Evolutionary conservation across 805 yeast genomes (phyloP), one percentile per base, ranked within the genome.

Genomic region (Metschnikowia noctiluminum): DNA sequence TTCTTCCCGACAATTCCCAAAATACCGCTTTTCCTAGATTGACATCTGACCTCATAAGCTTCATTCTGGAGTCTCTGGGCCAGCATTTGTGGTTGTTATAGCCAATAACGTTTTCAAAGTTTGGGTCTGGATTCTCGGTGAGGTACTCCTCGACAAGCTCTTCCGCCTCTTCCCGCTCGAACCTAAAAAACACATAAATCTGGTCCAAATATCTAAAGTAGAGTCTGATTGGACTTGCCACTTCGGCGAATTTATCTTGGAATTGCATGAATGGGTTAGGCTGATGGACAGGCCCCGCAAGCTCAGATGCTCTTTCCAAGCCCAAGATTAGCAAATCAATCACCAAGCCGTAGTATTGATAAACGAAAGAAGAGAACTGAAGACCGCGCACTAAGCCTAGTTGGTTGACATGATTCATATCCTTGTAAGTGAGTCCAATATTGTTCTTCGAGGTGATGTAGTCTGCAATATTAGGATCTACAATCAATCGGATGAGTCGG

Each of bases 51-150:
- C 97, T 76, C 82, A 91, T 84, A 43, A 94, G 68, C 55, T 89
- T 80, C 98, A 94, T 94, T 50, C 97, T 79, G 16, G 84, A 73
- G 62, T 94, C 98, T 40, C 87, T 72, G 3, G 99, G 97, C 99
- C 99, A 94, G 62, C 97, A 90, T 43, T 83, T 82, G 57, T 87
- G 86, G 57, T 89, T 92, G 60, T 87, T 87, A 65, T 90, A 92
- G 0, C 95, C 95, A 34, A 87, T 81, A 7, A 85, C 83, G 57
- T 85, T 87, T 59, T 87, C 96, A 65, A 87, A 88, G 61, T 91
- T 89, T 0, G 96, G 96, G 69, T 91, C 97, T 0, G 97, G 96
- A 59, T 89, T 87, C 57, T 89, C 96, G 0, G 87, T 76, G 21
- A 91, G 67, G 59, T 75, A 89, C 26, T 88, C 92, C 50, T 84